phyloP scores from a whole-genome alignment of 2,329 filamentous ascomycete species.

The Diaporthe sp. region DNA sequence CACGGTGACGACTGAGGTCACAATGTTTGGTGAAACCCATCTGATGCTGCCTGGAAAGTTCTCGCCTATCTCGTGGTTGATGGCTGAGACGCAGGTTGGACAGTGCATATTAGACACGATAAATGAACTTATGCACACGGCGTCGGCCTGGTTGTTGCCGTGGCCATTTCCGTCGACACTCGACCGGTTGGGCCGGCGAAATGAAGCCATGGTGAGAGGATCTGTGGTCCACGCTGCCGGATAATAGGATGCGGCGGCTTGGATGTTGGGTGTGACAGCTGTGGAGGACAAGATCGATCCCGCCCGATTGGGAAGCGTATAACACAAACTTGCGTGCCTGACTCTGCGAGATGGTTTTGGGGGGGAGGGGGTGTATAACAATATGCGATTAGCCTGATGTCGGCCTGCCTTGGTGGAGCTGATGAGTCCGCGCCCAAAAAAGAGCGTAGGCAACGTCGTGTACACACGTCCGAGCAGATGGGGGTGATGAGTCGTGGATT shows the following conservation, averaged over 20 bases:
- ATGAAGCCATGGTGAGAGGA: slow-evolving; percentile 37
- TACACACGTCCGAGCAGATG: background rate
- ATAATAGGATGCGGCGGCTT: slow-evolving; percentile 24
- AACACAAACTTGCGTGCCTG: slow-evolving; percentile 19
- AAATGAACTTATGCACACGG: slow-evolving; percentile 64
- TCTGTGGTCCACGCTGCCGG: slow-evolving; percentile 22
- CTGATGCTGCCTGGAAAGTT: slow-evolving; percentile 56
- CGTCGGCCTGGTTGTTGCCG: slow-evolving; percentile 11
- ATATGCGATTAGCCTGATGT: slow-evolving; percentile 24
- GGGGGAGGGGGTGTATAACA: background rate
- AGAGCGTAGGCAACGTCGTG: background rate
- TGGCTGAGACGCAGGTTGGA: slow-evolving; percentile 76
- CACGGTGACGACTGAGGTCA: slow-evolving; percentile 76
- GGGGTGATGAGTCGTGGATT: background rate
- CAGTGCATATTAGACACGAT: slow-evolving; percentile 82
- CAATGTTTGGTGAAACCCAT: slow-evolving; percentile 76
- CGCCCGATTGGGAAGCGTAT: slow-evolving; percentile 21
- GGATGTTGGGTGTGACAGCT: background rate
- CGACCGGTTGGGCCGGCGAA: slow-evolving; percentile 37
- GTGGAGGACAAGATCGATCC: slow-evolving; percentile 17
- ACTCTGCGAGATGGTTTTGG: background rate
- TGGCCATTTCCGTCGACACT: slow-evolving; percentile 6
- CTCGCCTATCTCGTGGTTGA: slow-evolving; percentile 67
- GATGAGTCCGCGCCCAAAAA: background rate
- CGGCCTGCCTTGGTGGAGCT: background rate